phyloP scores from a whole-genome alignment of 768 basidiomycete genomes.

The Holtermannia corniformis region DNA sequence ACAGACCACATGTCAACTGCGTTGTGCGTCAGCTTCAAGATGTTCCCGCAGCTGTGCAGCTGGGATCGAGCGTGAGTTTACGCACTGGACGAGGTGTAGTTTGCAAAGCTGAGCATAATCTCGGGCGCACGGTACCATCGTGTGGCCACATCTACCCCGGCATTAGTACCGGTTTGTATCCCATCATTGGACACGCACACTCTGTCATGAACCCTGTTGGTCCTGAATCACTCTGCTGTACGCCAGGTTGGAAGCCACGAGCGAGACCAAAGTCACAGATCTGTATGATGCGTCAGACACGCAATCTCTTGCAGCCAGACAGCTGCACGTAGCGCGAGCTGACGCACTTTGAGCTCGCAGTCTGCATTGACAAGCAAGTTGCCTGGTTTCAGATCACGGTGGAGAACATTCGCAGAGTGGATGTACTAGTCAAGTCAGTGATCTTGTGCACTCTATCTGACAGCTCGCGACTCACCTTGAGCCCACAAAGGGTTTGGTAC shows the following conservation, averaged over 20 bases:
- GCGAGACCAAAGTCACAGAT: slow-evolving; percentile 99
- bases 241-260: slow-evolving; percentile 73
- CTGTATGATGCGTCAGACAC: slow-evolving; percentile 38
- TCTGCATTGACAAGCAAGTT: slow-evolving; percentile 96
- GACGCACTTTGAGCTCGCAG: slow-evolving; percentile 49
- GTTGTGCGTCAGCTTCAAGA: slow-evolving; percentile 41
- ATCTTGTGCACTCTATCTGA: slow-evolving; percentile 74
- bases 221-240: slow-evolving; percentile 49
- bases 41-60: too few species aligned
- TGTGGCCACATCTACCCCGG: slow-evolving; percentile 57
- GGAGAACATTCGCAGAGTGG: slow-evolving; percentile 93
- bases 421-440: slow-evolving; percentile 56
- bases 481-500: slow-evolving; percentile 94
- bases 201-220: slow-evolving; percentile 91
- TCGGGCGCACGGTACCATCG: slow-evolving; percentile 98
- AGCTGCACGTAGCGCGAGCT: slow-evolving; percentile 30
- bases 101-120: slow-evolving; percentile 77
- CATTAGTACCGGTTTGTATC: slow-evolving; percentile 1
- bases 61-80: not conserved
- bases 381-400: slow-evolving; percentile 86
- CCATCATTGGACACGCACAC: slow-evolving; percentile 49
- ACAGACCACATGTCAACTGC: slow-evolving; percentile 47
- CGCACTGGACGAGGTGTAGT: slow-evolving; percentile 44
- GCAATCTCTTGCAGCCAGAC: slow-evolving; percentile 49
- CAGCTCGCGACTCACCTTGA: slow-evolving; percentile 80